A percentile compares a stretch with the other conserved stretches of the same genome.
Evolutionary conservation across 2,329 filamentous ascomycete genomes (phyloP).

Genomic region (Ramichloridium luteum): DNA sequence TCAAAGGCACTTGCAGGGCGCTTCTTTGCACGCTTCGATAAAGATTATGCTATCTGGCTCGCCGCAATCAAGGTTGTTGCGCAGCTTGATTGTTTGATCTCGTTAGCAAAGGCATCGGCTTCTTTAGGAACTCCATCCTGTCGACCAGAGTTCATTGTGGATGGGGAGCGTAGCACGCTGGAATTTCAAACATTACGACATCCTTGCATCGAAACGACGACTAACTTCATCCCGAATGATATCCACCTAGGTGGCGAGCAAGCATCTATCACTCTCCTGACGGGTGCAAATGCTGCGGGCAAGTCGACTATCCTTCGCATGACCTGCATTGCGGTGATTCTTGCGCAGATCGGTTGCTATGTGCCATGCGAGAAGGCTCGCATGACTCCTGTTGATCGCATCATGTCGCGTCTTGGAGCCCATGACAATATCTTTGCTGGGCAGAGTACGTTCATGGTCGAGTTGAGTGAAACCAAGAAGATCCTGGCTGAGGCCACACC

Average conservation of each 20-base stretch:
- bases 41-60: constrained; percentile 75
- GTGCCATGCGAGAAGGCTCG: constrained; percentile 72
- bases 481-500: constrained; percentile 90
- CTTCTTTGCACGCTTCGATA: constrained; percentile 80
- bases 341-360: constrained; percentile 92
- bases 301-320: constrained; percentile 95
- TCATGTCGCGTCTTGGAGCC: constrained; percentile 95
- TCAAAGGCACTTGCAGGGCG: constrained; percentile 72
- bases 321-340: constrained; percentile 93
- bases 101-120: constrained; percentile 76
- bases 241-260: constrained; percentile 69
- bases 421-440: constrained; percentile 99
- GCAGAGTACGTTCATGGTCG: constrained; percentile 96
- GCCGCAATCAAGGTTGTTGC: constrained; percentile 80
- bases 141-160: constrained; percentile 74
- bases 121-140: constrained; percentile 78
- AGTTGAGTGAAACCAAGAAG: constrained; percentile 95
- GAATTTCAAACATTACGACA: constrained; percentile 88
- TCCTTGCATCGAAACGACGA: constrained; percentile 80
- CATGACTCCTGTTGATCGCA: constrained; percentile 84
- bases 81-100: constrained; percentile 89
- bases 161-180: constrained; percentile 65
- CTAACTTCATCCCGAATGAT: constrained; percentile 94
- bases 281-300: constrained; percentile 90
- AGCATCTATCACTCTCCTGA: constrained; percentile 80